Percentiles rank a stretch among this genome's conserved stretches.
Conservation (phyloP, 2,329 filamentous ascomycete species). For the Tympanopsis confertula region DNA sequence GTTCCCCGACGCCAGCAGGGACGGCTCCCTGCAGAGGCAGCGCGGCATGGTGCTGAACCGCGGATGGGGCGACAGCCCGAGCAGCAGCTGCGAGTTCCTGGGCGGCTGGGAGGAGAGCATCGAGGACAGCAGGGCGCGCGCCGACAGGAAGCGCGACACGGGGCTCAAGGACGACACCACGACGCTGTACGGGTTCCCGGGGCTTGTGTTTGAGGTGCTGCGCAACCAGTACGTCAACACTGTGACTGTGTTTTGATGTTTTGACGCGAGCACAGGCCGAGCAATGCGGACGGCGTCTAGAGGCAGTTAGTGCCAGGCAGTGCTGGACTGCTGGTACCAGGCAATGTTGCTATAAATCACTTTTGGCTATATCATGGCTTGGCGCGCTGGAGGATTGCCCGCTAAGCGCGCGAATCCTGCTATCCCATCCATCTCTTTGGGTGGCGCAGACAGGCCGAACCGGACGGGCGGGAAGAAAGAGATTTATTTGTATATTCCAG, state of each 20-base stretch:
- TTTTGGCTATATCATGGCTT: too few species aligned
- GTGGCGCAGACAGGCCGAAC: too few species aligned
- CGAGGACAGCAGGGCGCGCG: slow-evolving; percentile 24
- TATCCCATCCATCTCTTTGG: too few species aligned
- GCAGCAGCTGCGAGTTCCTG: slow-evolving; percentile 77
- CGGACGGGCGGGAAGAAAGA: too few species aligned
- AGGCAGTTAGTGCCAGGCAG: too few species aligned
- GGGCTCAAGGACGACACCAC: slow-evolving; percentile 52
- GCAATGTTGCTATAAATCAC: too few species aligned
- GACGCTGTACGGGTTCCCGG: slow-evolving; percentile 85
- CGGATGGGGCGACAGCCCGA: slow-evolving; percentile 82
- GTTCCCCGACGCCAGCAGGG: slow-evolving; percentile 47
- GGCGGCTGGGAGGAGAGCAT: slow-evolving; percentile 75
- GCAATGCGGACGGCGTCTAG: too few species aligned
- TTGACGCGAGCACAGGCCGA: too few species aligned
- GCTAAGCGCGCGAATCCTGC: too few species aligned
- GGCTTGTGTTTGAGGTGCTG: slow-evolving; percentile 87
- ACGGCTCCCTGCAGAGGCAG: slow-evolving; percentile 35
- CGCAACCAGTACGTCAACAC: slow-evolving; percentile 85
- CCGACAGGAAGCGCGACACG: slow-evolving; percentile 40
- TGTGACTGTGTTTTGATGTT: slow-evolving; percentile 79
- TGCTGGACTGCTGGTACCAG: too few species aligned
- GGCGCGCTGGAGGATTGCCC: too few species aligned
- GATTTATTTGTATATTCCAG: too few species aligned
- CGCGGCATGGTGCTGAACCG: slow-evolving; percentile 81